A percentile compares a stretch with the other conserved stretches of the same genome.
These are phyloP conservation scores for Heterobasidion occidentale DNA, from an alignment of 1,284 basidiomycete species.

Conservation along the genomic window DNA sequence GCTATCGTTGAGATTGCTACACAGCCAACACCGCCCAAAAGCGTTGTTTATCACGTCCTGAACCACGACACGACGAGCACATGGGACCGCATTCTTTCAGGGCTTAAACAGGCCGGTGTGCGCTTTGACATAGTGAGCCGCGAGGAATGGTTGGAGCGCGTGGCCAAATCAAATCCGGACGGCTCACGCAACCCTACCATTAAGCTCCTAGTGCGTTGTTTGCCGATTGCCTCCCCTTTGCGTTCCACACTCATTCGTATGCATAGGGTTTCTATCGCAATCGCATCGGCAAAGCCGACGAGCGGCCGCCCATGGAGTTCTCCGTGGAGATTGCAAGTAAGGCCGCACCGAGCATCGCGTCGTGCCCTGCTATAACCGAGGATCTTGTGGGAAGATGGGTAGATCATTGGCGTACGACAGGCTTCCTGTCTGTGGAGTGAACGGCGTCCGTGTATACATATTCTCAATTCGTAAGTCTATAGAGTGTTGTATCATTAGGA, in stretches of 20 bases:
- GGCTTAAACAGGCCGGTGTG: conserved; percentile 24
- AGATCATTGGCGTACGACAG: not conserved
- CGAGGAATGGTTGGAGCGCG: conserved; percentile 36
- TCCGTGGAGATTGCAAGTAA: not conserved
- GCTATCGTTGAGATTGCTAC: conserved; percentile 42
- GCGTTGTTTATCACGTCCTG: not conserved
- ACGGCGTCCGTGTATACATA: too few relatives aligned
- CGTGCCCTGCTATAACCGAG: not conserved
- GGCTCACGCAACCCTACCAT: not conserved
- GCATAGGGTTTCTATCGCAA: not conserved
- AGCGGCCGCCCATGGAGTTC: not conserved
- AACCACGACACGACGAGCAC: not conserved
- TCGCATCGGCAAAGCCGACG: not conserved
- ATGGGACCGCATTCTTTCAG: conserved; percentile 20
- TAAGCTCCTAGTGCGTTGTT: not conserved
- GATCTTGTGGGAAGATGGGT: not conserved
- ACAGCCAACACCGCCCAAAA: conserved; percentile 24
- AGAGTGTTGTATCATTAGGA: too few relatives aligned
- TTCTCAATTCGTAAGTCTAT: too few relatives aligned
- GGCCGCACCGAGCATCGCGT: not conserved
- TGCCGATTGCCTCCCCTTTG: not conserved
- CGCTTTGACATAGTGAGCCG: conserved; percentile 35
- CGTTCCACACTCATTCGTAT: not conserved
- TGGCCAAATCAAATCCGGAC: conserved; percentile 18
- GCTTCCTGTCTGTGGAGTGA: not conserved